A percentile compares a stretch with the other conserved stretches of the same genome.
Evolutionary conservation across 164 flowering plant genomes (phyloP).

Genomic region (Nymphaea thermarum): DNA sequence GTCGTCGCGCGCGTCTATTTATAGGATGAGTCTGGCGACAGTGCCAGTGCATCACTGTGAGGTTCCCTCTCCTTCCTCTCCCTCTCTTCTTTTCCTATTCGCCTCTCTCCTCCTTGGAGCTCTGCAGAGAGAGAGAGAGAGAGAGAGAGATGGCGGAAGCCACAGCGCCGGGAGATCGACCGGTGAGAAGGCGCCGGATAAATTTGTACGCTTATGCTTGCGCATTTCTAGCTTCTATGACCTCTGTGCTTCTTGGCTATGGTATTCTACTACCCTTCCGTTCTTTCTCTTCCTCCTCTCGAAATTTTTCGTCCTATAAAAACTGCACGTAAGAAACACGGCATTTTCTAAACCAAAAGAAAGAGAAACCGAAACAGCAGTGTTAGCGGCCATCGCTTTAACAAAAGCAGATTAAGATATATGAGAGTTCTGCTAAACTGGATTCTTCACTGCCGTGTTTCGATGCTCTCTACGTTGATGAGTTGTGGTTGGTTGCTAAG

Average conservation of each 20-base stretch:
- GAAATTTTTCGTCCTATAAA: not conserved
- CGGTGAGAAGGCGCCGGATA: slow-evolving; percentile 3
- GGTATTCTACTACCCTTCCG: slow-evolving; percentile 5
- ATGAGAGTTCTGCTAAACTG: too few relatives aligned
- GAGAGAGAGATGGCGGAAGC: not conserved
- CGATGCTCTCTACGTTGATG: not conserved
- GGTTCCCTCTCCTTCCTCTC: too few relatives aligned
- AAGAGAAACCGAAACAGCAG: not conserved
- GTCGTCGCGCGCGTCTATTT: too few relatives aligned
- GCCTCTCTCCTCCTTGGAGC: too few relatives aligned
- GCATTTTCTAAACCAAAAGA: too few relatives aligned
- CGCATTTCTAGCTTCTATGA: slow-evolving; percentile 23
- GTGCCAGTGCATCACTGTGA: too few relatives aligned
- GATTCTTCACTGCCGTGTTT: not conserved
- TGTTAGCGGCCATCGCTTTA: too few relatives aligned
- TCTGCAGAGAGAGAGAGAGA: too few relatives aligned
- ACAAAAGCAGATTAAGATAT: too few relatives aligned
- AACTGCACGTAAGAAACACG: too few relatives aligned
- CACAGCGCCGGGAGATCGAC: not conserved
- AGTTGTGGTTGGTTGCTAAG: not conserved
- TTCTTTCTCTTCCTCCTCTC: not conserved
- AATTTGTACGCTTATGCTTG: slow-evolving; percentile 14
- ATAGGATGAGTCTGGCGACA: too few relatives aligned
- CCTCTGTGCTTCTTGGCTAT: slow-evolving; percentile 24
- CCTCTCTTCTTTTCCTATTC: too few relatives aligned